Evolutionary conservation across 371 early-diverging fungal genomes (phyloP).

Genomic region (Dinochytrium kinnereticum): DNA sequence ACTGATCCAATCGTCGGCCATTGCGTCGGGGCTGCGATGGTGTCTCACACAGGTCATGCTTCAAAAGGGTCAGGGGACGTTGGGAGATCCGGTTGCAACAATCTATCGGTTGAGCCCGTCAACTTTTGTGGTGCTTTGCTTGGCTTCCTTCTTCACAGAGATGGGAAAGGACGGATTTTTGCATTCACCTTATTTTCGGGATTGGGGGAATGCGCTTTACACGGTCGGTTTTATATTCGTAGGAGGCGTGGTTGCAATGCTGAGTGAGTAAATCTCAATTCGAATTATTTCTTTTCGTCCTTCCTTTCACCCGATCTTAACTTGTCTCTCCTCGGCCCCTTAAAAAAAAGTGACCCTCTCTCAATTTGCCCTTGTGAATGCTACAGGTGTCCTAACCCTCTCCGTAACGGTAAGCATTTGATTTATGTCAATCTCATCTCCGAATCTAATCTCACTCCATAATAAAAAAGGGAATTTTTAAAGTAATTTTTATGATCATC

Average conservation of each 20-base stretch:
- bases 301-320: background rate
- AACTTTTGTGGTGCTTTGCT: constrained; percentile 64
- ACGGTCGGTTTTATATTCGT: constrained; percentile 9
- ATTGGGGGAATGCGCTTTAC: background rate
- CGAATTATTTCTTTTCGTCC: background rate
- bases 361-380: constrained; percentile 81
- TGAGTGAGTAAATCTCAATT: constrained; percentile 10
- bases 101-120: constrained; percentile 61
- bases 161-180: constrained; percentile 3
- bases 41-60: constrained; percentile 81
- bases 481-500: constrained; percentile 78
- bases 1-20: constrained; percentile 72
- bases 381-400: constrained; percentile 83
- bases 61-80: constrained; percentile 43
- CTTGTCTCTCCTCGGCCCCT: constrained; percentile 59
- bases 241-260: constrained; percentile 25
- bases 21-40: constrained; percentile 76
- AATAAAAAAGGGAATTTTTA: constrained; percentile 82
- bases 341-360: constrained; percentile 79
- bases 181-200: constrained; percentile 25
- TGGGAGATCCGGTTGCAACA: constrained; percentile 77
- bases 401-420: constrained; percentile 66
- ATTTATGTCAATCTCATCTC: background rate
- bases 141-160: background rate
- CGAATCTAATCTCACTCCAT: background rate